Base-by-base conservation (phyloP, 306 rosid species). In the Canavalia ensiformis region DNA sequence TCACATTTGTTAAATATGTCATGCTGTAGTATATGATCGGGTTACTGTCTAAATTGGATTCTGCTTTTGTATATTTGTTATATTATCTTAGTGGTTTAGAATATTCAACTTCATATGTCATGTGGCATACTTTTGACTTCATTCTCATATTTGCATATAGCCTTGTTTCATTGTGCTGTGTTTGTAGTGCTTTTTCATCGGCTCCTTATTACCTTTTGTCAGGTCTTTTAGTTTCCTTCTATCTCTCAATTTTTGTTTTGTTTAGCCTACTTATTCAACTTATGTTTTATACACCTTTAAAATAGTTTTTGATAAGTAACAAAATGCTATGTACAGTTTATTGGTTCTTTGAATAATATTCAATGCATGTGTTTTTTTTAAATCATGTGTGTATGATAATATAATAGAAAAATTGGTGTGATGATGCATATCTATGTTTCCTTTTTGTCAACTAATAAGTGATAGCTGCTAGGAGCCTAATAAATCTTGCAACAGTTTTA, bases 401-500 rank as follows among this genome's bases (percentile, higher is more conserved):
- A 55, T 57, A 41, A 41, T 4, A 47, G 66, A 66, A 59, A 72
- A 69, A 55, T 77, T 70, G 55, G 68, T 7, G 42, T 56, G 68
- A 69, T 73, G 33, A 78, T 75, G 77, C 82, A 67, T 57, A 71
- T 44, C 56, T 70, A 59, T 81, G 70, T 66, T 80, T 28, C 64
- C 72, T 18, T 72, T 84, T 76, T 83, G 76, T 79, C 73, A 66
- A 81, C 82, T 72, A 74, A 89, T 94, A 96, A 98, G 94, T 90
- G 13, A 91, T 96, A 64, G 99, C 91, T 82, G 97, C 90, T 71
- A 98, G 99, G 84, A 96, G 99, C 89, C 84, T 96, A 47, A 86
- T 96, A 84, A 96, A 96, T 87, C 98, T 96, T 73, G 99, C 97
- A 75, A 93, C 99, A 77, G 62, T 96, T 84, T 86, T 93, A 81